Evolutionary conservation across 768 basidiomycete species (phyloP), one percentile per base, ranked within the genome.

Genomic region (Ramaria sp.): DNA sequence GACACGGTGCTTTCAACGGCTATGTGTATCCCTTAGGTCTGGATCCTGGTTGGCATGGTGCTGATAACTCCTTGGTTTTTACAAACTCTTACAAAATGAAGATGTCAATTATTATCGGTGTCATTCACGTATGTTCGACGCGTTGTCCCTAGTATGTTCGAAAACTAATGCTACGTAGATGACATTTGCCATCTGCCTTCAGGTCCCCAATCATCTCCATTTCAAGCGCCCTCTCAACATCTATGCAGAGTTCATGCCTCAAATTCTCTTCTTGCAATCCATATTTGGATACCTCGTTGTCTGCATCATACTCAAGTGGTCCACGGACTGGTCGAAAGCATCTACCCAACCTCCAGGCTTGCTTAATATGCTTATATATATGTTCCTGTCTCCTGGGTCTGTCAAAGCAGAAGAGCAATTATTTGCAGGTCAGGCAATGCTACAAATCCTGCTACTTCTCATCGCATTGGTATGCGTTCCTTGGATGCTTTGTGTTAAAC

Each of bases 81-180:
- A 87, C 86, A 50, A 99, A 99, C 70, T 97, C 94, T 37, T 95
- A 95, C 75, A 99, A 98, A 82, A 99, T 99, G 96, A 98, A 99
- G 74, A 92, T 98, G 91, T 88, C 91, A 20, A 84, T 99, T 64
- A 81, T 98, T 34, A 69, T 99, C 51, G 96, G 96, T 67, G 94
- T 99, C 60, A 87, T 88, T 57, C 95, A 99, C 68, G 95, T 97
- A 71, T 61, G 83, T 70, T 34, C 32, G 32, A 34, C 49, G 47
- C 16, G 44, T 45, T 36, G 28, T 53, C 18, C 20, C 58, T 13
- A 34, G 37, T 58, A 32, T 22, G 44, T 34, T 39, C 42, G 36
- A n/a, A 10, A 41, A 24, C 48, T 59, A 25, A 53, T 50, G 15
- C 28, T 55, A 12, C 52, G 22, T 60, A 99, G 95, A 99, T 99